These are phyloP conservation scores for Globisporangium paroecandrum DNA, from an alignment of 352 stramenopile species.

Conservation along the genomic window DNA sequence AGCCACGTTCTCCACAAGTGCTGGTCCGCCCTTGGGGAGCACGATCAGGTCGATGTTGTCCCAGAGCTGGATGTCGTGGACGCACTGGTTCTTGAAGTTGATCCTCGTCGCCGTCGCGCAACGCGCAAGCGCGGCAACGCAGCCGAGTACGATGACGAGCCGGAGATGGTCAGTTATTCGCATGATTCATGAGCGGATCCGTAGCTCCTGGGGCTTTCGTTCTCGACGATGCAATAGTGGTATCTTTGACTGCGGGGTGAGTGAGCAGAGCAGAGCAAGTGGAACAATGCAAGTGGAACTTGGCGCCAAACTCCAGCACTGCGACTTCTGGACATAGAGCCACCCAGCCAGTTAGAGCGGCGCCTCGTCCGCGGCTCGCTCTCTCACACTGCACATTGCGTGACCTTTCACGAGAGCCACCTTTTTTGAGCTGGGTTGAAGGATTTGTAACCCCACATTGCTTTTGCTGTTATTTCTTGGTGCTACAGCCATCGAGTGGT, in stretches of 20 bases:
- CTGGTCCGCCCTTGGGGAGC: conserved; percentile 15
- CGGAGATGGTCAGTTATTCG: not conserved
- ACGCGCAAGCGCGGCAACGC: not conserved
- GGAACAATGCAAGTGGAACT: not conserved
- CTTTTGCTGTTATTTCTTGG: not conserved
- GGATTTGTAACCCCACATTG: not conserved
- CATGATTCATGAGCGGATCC: not conserved
- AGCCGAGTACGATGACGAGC: not conserved
- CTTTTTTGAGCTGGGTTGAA: not conserved
- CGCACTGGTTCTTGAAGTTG: conserved; percentile 30
- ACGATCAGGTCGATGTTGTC: conserved; percentile 25
- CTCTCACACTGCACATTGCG: not conserved
- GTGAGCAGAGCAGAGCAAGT: not conserved
- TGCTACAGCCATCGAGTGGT: not conserved
- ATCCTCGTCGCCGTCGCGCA: conserved; percentile 16
- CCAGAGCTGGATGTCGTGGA: conserved; percentile 26
- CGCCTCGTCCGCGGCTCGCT: not conserved
- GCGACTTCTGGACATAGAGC: not conserved
- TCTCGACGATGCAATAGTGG: not conserved
- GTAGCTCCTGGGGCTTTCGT: not conserved
- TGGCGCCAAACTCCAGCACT: not conserved
- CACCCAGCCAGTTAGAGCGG: not conserved
- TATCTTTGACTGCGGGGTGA: not conserved
- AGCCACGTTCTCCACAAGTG: conserved; percentile 14
- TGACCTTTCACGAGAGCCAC: not conserved